Percentiles rank a stretch among this genome's conserved stretches.
phyloP scores from a whole-genome alignment of 2,329 filamentous ascomycete species.

The Venturia oleaginea region DNA sequence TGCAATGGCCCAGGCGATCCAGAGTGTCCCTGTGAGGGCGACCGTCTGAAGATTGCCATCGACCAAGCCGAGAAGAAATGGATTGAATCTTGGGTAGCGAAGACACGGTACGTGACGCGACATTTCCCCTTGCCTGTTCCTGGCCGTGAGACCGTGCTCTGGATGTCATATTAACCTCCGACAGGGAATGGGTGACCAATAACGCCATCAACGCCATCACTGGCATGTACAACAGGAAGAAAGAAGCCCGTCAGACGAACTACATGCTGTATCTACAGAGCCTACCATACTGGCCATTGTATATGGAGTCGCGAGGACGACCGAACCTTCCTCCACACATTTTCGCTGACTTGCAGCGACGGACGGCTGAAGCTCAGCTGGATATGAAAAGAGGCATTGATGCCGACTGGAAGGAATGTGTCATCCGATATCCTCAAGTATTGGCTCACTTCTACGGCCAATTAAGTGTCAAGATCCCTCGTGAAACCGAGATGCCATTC shows the following conservation, averaged over 20 bases:
- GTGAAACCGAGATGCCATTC: slow-evolving; percentile 23
- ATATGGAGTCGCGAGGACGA: slow-evolving; percentile 14
- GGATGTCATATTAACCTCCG: background rate
- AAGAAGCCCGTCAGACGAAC: slow-evolving; percentile 8
- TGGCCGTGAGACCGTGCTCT: background rate
- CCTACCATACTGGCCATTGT: slow-evolving; percentile 14
- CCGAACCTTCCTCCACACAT: slow-evolving; percentile 15
- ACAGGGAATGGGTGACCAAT: slow-evolving; percentile 16
- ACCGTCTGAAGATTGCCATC: slow-evolving; percentile 13
- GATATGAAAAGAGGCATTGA: slow-evolving; percentile 12
- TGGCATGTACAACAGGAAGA: slow-evolving; percentile 12
- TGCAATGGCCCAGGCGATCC: slow-evolving; percentile 14
- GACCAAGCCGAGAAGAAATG: slow-evolving; percentile 16
- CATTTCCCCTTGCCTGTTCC: background rate
- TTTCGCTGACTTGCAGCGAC: slow-evolving; percentile 10
- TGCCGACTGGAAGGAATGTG: slow-evolving; percentile 15
- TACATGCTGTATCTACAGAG: slow-evolving; percentile 6
- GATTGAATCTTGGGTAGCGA: slow-evolving; percentile 15
- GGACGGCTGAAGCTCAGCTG: slow-evolving; percentile 12
- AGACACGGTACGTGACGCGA: slow-evolving; percentile 12
- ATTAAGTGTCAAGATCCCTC: slow-evolving; percentile 12
- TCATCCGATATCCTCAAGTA: slow-evolving; percentile 15
- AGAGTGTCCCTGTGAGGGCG: slow-evolving; percentile 15
- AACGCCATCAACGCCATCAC: slow-evolving; percentile 14
- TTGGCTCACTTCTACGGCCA: slow-evolving; percentile 15